Evolutionary conservation across 2,329 filamentous ascomycete species (phyloP).

Genomic region (Aspergillus unguis): DNA sequence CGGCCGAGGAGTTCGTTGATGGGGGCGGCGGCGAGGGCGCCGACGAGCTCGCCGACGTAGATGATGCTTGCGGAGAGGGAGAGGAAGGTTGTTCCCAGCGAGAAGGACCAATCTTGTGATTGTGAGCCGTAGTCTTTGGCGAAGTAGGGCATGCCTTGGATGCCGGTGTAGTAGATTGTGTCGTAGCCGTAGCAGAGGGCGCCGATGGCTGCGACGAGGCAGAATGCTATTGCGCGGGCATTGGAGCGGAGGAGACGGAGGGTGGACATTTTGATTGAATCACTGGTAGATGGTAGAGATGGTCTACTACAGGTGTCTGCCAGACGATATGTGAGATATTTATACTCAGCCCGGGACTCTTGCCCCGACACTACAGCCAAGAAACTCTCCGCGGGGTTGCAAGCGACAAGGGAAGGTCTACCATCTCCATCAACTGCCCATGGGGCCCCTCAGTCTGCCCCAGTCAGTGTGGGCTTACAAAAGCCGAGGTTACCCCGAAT

Average conservation of each 20-base stretch:
- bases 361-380: not conserved
- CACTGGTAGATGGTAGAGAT: not conserved
- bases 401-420: constrained; percentile 10
- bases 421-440: not conserved
- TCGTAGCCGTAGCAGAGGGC: constrained; percentile 30
- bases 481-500: not conserved
- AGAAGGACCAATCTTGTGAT: constrained; percentile 17
- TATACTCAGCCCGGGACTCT: not conserved
- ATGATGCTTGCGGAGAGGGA: constrained; percentile 39
- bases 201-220: constrained; percentile 26
- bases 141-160: constrained; percentile 27
- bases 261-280: constrained; percentile 5
- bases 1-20: constrained; percentile 39
- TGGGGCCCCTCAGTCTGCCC: constrained; percentile 18
- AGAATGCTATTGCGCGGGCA: constrained; percentile 26
- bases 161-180: constrained; percentile 29
- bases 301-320: not conserved
- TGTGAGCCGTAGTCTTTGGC: constrained; percentile 24
- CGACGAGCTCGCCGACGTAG: constrained; percentile 41
- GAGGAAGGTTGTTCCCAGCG: constrained; percentile 24
- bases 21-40: constrained; percentile 34
- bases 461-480: constrained; percentile 34
- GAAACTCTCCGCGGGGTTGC: not conserved
- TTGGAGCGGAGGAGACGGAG: constrained; percentile 16
- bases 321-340: not conserved